Conservation (phyloP, 257 asterid species). For the Capsicum baccatum region DNA sequence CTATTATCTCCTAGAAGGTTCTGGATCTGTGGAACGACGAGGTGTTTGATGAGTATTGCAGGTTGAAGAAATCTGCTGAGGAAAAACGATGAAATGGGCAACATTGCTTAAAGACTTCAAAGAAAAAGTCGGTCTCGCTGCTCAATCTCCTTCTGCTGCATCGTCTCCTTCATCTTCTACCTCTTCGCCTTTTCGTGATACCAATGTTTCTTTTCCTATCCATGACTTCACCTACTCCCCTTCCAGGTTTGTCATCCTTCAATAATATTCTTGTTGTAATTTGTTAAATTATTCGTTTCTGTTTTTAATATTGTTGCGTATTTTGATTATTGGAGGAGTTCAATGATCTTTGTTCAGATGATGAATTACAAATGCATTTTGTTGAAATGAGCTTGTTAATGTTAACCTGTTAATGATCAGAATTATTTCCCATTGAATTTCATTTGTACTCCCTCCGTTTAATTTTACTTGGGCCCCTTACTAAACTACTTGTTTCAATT, state of each 20-base stretch:
- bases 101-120: slow-evolving; percentile 95
- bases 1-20: slow-evolving; percentile 58
- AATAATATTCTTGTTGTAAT: background rate
- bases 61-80: slow-evolving; percentile 67
- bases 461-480: too few species aligned
- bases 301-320: background rate
- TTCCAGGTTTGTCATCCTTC: slow-evolving; percentile 59
- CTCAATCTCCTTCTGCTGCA: slow-evolving; percentile 64
- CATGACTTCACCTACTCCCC: slow-evolving; percentile 66
- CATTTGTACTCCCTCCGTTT: background rate
- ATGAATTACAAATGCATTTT: background rate
- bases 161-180: slow-evolving; percentile 53
- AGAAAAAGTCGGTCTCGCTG: slow-evolving; percentile 90
- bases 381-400: slow-evolving; percentile 8
- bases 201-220: slow-evolving; percentile 52
- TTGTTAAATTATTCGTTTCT: background rate
- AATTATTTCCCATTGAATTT: background rate
- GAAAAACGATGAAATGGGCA: slow-evolving; percentile 96
- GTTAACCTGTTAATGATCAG: slow-evolving; percentile 8
- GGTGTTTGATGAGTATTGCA: slow-evolving; percentile 64
- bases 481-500: too few species aligned
- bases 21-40: slow-evolving; percentile 56
- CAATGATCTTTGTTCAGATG: background rate
- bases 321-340: background rate
- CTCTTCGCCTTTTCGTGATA: slow-evolving; percentile 63